Conservation (phyloP, 2,329 filamentous ascomycete species). For the Venturia aucupariae region DNA sequence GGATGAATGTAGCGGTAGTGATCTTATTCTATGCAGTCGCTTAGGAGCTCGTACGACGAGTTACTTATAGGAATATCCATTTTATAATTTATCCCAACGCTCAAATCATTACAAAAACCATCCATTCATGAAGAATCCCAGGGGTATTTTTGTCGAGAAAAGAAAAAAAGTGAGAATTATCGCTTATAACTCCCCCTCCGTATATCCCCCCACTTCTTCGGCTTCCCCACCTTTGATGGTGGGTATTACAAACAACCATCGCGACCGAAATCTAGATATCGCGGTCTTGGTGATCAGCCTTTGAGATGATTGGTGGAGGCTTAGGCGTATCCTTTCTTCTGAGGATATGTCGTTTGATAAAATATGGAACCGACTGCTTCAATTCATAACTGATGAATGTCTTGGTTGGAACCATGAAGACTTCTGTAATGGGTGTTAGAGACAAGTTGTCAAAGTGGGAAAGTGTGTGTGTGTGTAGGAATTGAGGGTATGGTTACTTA, state of each 20-base stretch:
- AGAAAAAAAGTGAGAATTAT: background rate
- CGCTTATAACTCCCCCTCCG: no score
- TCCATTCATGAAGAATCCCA: no score
- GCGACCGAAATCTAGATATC: background rate
- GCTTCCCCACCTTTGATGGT: no score
- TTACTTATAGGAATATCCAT: no score
- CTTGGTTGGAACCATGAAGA: conserved; percentile 43
- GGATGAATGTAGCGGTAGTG: background rate
- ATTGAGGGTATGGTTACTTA: conserved; percentile 2
- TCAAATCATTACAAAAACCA: no score
- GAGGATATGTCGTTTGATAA: conserved; percentile 29
- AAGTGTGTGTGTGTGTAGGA: no score
- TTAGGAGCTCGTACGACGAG: background rate
- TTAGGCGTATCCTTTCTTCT: conserved; percentile 26
- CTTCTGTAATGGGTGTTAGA: conserved; percentile 24
- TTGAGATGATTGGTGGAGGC: conserved; percentile 32
- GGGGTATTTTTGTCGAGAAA: background rate
- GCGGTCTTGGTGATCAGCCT: conserved; percentile 16
- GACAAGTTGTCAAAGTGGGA: no score
- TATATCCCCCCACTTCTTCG: no score
- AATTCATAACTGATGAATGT: conserved; percentile 22
- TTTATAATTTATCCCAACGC: no score
- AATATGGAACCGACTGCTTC: conserved; percentile 29
- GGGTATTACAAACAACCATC: no score
- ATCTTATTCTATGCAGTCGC: background rate